Conservation (phyloP, 164 flowering plant species). For the Saururus chinensis region DNA sequence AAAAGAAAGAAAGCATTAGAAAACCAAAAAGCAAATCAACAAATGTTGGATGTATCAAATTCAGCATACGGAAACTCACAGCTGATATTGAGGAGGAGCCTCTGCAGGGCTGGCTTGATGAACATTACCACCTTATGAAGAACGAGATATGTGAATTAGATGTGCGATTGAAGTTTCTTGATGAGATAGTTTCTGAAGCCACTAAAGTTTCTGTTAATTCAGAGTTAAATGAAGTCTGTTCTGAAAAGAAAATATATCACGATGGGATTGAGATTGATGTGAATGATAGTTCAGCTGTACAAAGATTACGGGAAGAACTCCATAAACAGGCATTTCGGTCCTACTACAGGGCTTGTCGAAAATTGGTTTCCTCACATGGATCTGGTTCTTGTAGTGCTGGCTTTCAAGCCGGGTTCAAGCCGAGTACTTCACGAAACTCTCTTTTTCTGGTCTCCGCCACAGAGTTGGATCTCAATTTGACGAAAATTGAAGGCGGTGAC, state of each 20-base stretch:
- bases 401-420: conserved; percentile 89
- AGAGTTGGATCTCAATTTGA: conserved; percentile 64
- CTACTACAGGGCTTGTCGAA: conserved; percentile 78
- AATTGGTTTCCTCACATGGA: conserved; percentile 51
- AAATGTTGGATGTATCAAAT: conserved; percentile 66
- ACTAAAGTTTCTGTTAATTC: conserved; percentile 23
- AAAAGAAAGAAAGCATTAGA: conserved; percentile 56
- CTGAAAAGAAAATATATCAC: conserved; percentile 29
- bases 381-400: conserved; percentile 86
- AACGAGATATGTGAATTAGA: conserved; percentile 85
- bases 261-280: conserved; percentile 70
- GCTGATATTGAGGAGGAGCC: conserved; percentile 98
- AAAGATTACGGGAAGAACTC: conserved; percentile 60
- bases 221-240: conserved; percentile 37
- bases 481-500: conserved; percentile 80
- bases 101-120: conserved; percentile 99
- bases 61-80: conserved; percentile 67
- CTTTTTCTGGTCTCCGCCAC: conserved; percentile 73
- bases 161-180: conserved; percentile 78
- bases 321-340: conserved; percentile 69
- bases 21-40: conserved; percentile 43
- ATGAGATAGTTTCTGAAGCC: conserved; percentile 42
- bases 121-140: conserved; percentile 77
- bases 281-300: conserved; percentile 43
- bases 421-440: conserved; percentile 63